Percentiles rank a stretch among this genome's conserved stretches.
Evolutionary conservation across 208 protist species (phyloP).

Genomic region (Trypanosoma boissoni): DNA sequence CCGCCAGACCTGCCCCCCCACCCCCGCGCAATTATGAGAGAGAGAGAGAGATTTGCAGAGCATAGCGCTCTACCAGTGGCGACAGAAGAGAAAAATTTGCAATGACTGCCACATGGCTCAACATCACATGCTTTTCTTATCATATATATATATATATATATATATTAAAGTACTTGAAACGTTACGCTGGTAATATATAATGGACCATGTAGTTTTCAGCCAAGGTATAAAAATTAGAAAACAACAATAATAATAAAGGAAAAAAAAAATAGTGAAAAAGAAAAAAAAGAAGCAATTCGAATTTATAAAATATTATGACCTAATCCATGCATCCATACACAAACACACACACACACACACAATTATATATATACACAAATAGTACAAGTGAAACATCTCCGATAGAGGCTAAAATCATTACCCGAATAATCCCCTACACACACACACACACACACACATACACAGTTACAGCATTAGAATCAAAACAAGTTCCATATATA

Average conservation of each 20-base stretch:
- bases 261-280: background rate
- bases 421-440: conserved; percentile 3
- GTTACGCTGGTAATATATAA: no score
- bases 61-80: no score
- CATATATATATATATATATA: no score
- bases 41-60: no score
- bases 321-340: conserved; percentile 12
- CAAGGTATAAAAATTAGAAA: background rate
- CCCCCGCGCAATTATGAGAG: no score
- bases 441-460: background rate
- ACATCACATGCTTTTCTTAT: no score
- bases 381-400: conserved; percentile 9
- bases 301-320: background rate
- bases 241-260: background rate
- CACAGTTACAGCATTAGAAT: background rate
- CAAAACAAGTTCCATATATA: background rate
- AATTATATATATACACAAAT: conserved; percentile 5
- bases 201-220: no score
- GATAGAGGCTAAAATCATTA: conserved; percentile 11
- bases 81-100: no score
- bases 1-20: no score
- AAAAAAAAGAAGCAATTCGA: background rate
- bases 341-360: conserved; percentile 7
- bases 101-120: no score
- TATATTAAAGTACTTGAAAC: no score